Percentiles rank a stretch among this genome's conserved stretches.
These are phyloP conservation scores for Sutorius australiensis DNA, from an alignment of 768 basidiomycete genomes.

Conservation along the genomic window DNA sequence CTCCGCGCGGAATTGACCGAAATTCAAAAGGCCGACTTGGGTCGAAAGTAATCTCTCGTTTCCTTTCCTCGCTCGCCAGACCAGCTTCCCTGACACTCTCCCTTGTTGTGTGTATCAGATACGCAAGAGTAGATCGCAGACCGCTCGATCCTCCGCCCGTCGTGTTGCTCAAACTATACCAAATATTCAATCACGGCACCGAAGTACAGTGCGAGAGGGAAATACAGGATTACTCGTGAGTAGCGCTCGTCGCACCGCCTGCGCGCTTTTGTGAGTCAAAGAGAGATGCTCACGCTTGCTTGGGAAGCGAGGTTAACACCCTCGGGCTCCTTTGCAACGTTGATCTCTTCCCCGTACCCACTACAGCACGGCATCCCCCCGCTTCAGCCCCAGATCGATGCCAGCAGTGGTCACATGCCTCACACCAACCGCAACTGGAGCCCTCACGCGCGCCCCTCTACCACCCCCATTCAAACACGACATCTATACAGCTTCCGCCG, in stretches of 20 bases:
- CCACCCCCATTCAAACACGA: constrained; percentile 12
- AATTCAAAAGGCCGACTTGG: constrained; percentile 63
- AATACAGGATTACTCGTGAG: constrained; percentile 48
- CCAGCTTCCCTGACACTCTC: constrained; percentile 4
- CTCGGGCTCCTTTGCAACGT: constrained; percentile 73
- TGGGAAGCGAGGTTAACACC: constrained; percentile 53
- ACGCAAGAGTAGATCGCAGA: constrained; percentile 57
- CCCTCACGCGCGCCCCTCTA: constrained; percentile 12
- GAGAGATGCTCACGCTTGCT: constrained; percentile 4
- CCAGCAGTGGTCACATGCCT: constrained; percentile 13
- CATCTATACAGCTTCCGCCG: constrained; percentile 22
- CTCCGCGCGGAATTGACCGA: constrained; percentile 55
- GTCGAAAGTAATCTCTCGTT: constrained; percentile 50
- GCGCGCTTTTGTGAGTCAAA: background rate
- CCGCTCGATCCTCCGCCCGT: constrained; percentile 68
- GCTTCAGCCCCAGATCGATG: constrained; percentile 2
- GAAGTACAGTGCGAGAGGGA: constrained; percentile 44
- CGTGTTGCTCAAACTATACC: constrained; percentile 49
- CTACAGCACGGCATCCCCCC: constrained; percentile 8
- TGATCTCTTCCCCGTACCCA: constrained; percentile 65
- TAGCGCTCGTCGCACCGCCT: background rate
- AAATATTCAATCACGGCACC: constrained; percentile 40
- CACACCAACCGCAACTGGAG: constrained; percentile 5
- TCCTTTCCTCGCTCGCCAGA: background rate
- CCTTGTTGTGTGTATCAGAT: constrained; percentile 34